Evolutionary conservation across 805 yeast species (phyloP), one percentile per base, ranked within the genome.

Genomic region (Zygoascus ofunaensis): DNA sequence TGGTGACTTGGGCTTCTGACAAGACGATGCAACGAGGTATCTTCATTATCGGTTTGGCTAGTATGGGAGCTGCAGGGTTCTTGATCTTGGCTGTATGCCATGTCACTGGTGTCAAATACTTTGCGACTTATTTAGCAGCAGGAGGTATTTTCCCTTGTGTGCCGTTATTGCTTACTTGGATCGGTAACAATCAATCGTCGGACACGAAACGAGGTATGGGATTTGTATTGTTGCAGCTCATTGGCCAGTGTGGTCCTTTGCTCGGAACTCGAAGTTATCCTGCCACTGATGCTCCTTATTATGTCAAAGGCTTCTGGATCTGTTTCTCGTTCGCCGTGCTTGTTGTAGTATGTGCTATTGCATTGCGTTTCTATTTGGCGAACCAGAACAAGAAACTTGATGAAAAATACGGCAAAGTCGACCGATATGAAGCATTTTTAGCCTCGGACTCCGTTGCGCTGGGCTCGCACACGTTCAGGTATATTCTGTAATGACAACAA

Each of bases 1-100:
- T 66, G 7, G 68, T 73, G 66, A 67, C 74, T 5, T 60, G 63
- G 39, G 69, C 67, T 51, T 73, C 74, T 8, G 77, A 72, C 53
- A 66, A 63, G 44, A 32, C 23, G 17, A 38, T 48, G 42, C 51
- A 50, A 21, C 53, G 63, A 5, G 59, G 61, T 17, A 44, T 53
- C 21, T 44, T 55, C 30, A 46, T 49, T 22, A 34, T 41, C 7
- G 35, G 26, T 3, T 14, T 48, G 41, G 41, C 50, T 8, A n/a
- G 39, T 10, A 37, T 48, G 10, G 52, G 55, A 14, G 45, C 52
- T 4, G 46, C 37, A 18, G 56, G 56, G 15, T 53, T 43, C 32
- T 48, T 59, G 8, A 49, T 57, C 10, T 46, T 59, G 42, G 61
- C 60, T 5, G 21, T 55, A 18, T 42, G 53, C 33, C 43, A 49